phyloP scores from a whole-genome alignment of 2,329 filamentous ascomycete genomes.

The Talaromyces sp. region DNA sequence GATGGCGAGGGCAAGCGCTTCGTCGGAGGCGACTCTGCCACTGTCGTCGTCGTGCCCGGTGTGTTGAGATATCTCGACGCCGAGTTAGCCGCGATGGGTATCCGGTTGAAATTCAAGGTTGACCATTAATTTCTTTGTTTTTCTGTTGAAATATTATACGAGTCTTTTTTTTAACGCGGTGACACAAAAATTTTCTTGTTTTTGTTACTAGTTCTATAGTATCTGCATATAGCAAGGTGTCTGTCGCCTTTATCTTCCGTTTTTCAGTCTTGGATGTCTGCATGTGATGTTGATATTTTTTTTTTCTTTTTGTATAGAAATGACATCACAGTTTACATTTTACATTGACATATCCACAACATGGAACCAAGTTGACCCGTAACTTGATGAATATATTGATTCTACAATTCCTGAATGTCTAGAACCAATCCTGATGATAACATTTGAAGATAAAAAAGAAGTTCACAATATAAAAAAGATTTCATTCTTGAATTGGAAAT shows the following conservation, averaged over 20 bases:
- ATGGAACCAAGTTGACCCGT: background rate
- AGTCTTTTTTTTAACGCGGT: background rate
- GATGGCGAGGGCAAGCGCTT: constrained; percentile 81
- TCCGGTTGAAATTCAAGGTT: constrained; percentile 89
- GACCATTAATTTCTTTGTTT: constrained; percentile 31
- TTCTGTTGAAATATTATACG: background rate
- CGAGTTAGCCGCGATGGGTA: constrained; percentile 92
- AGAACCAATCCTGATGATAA: background rate
- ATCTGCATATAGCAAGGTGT: constrained; percentile 11
- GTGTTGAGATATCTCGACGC: constrained; percentile 92
- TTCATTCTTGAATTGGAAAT: background rate
- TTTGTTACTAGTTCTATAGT: background rate
- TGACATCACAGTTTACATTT: background rate
- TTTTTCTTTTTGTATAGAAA: background rate
- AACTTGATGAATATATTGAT: background rate
- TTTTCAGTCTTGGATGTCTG: background rate
- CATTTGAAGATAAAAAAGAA: no score
- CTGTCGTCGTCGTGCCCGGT: constrained; percentile 85
- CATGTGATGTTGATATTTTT: background rate
- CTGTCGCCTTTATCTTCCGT: background rate
- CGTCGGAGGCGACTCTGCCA: constrained; percentile 85
- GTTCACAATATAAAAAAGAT: background rate
- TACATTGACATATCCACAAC: background rate
- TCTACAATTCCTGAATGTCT: background rate
- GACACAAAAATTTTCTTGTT: background rate